Percentiles rank a stretch among this genome's conserved stretches.
phyloP scores from a whole-genome alignment of 345 rosid genomes.

The Stellera chamaejasme region DNA sequence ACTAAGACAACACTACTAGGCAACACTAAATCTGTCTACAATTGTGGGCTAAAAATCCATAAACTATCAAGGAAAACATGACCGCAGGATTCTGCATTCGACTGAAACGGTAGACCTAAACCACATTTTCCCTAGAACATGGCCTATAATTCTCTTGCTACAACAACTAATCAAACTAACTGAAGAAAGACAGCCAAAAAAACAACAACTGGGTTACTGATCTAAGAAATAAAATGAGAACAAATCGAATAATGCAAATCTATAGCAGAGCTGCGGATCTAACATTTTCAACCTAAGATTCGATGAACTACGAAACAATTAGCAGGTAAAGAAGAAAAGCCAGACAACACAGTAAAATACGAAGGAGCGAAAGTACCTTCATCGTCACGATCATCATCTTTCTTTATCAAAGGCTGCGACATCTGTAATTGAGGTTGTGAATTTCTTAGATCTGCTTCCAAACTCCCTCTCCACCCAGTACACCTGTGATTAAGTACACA shows the following conservation, averaged over 20 bases:
- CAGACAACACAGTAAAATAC: neutral
- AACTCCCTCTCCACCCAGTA: neutral
- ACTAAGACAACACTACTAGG: neutral
- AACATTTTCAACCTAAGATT: conserved; percentile 7
- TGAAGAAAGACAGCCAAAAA: conserved; percentile 2
- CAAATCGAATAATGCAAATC: conserved; percentile 28
- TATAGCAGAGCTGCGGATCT: conserved; percentile 28
- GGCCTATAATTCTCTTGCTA: too few relatives aligned
- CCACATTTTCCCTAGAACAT: too few relatives aligned
- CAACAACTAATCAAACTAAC: too few relatives aligned
- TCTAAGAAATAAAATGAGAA: neutral
- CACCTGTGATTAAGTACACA: neutral
- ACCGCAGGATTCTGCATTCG: too few relatives aligned
- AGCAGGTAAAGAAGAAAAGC: neutral
- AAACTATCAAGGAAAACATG: too few relatives aligned
- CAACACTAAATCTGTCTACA: neutral
- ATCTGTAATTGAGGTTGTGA: conserved; percentile 21
- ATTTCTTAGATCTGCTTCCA: conserved; percentile 15
- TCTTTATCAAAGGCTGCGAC: conserved; percentile 88
- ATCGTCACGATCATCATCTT: conserved; percentile 92
- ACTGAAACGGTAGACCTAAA: too few relatives aligned
- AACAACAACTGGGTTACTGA: too few relatives aligned
- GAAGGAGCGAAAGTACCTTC: conserved; percentile 38
- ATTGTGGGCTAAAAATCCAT: too few relatives aligned
- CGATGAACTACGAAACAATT: neutral